Percentiles rank a stretch among this genome's conserved stretches.
These are phyloP conservation scores for Fomitopsis schrenkii DNA, from an alignment of 1,284 basidiomycete species.

Conservation along the genomic window DNA sequence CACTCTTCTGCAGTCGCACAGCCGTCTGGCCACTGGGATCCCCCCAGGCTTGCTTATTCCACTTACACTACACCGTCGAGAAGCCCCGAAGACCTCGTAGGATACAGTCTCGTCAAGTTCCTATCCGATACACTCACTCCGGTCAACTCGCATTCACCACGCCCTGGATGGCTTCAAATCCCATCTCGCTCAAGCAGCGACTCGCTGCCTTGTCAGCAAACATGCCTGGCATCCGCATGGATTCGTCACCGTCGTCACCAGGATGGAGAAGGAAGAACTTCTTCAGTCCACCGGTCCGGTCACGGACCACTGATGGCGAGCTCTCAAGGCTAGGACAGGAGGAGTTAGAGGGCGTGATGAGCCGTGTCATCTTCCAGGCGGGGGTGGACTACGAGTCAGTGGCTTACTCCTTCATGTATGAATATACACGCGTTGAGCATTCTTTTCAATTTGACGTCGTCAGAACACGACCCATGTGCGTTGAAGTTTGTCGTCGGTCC, in stretches of 20 bases:
- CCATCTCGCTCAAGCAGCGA: slow-evolving; percentile 25
- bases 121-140: neutral
- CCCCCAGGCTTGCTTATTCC: neutral
- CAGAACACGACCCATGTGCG: slow-evolving; percentile 83
- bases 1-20: neutral
- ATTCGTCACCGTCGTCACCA: slow-evolving; percentile 18
- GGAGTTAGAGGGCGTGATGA: slow-evolving; percentile 60
- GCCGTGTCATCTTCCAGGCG: slow-evolving; percentile 77
- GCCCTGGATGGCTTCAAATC: slow-evolving; percentile 19
- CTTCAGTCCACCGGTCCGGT: slow-evolving; percentile 19
- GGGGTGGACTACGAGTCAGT: slow-evolving; percentile 83
- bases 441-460: neutral
- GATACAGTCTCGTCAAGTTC: neutral
- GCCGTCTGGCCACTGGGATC: neutral
- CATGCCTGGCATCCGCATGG: slow-evolving; percentile 12
- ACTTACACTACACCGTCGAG: too few species aligned
- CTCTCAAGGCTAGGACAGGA: slow-evolving; percentile 30
- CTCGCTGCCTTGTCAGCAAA: slow-evolving; percentile 23
- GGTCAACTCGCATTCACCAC: neutral
- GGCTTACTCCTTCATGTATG: neutral
- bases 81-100: too few species aligned
- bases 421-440: neutral
- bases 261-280: slow-evolving; percentile 19
- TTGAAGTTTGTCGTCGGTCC: slow-evolving; percentile 9
- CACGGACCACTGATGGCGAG: slow-evolving; percentile 6